Base-by-base conservation (phyloP, 2,329 filamentous ascomycete genomes). In the Penicillium sp. region DNA sequence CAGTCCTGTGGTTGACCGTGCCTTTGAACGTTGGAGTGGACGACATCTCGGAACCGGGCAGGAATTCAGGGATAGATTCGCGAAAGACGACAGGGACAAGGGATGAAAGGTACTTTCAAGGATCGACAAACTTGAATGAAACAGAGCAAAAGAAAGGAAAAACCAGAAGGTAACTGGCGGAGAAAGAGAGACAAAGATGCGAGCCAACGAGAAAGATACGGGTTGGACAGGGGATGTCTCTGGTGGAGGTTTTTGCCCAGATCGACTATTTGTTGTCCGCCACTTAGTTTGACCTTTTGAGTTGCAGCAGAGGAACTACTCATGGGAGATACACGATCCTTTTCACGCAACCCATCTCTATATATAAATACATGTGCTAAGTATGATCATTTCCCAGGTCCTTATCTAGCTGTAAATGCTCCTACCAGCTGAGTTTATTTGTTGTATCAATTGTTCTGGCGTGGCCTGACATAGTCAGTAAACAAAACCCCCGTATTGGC, bases 11-110 rank as follows among this genome's bases (percentile, higher is more conserved):
- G 58, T 61, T 74, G 64, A 85, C 84, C 53, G 85, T 87, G 64
- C 85, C 84, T 74, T 86, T 80, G 75, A 83, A 84, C 58, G 86
- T 88, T 69, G 86, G 71, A 60, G 84, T 81, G 70, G 83, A 78
- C 69, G 86, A 88, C 86, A 88, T 88, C 53, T 54, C 59, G 45
- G 54, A 3, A 57, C 54, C 47, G 56, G 59, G 46, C 31, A 53
- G 41, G 49, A 49, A 54, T 57, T 56, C 38, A 63, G 50, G 56
- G 61, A 55, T 53, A 70, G 64, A 79, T 64, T 66, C 64, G 64
- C 64, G 65, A 66, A 54, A 60, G 61, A 52, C 29, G 61, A 46
- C 47, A 38, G 55, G 58, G 45, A 52, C 41, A 56, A 45, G 56
- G 57, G 61, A 51, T 63, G 56, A 48, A 49, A 41, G 52, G 46